Evolutionary conservation across 148 eudicot genomes (phyloP).

Genomic region (Spergularia bocconei): DNA sequence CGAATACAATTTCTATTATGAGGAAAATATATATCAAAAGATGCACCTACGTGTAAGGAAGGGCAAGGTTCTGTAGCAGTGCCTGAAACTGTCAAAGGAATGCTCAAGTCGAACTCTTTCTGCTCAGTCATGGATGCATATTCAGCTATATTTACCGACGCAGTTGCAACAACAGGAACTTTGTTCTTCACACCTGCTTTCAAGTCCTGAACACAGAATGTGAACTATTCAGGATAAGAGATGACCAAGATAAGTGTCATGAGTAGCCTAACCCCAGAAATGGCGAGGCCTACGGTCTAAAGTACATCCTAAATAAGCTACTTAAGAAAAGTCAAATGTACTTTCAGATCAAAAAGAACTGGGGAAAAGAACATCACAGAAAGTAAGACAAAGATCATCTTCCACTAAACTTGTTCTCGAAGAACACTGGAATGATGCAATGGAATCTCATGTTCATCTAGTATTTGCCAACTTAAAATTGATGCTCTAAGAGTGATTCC

Average conservation of each 20-base stretch:
- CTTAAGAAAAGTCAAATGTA: neutral
- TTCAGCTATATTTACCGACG: conserved; percentile 77
- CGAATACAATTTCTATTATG: neutral
- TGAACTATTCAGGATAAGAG: neutral
- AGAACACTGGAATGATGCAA: neutral
- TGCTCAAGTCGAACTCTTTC: conserved; percentile 53
- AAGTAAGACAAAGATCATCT: neutral
- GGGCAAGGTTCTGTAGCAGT: conserved; percentile 44
- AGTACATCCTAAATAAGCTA: neutral
- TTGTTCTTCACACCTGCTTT: conserved; percentile 66
- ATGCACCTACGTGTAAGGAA: conserved; percentile 48
- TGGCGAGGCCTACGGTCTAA: neutral
- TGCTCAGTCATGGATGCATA: conserved; percentile 64
- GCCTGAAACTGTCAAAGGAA: conserved; percentile 56
- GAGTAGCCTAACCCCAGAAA: neutral
- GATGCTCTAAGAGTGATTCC: conserved; percentile 13
- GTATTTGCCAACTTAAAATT: neutral
- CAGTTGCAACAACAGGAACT: conserved; percentile 47
- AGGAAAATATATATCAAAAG: neutral
- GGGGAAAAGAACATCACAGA: neutral
- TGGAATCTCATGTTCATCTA: conserved; percentile 13
- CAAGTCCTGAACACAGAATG: conserved; percentile 41
- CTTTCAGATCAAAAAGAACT: neutral
- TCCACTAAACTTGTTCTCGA: neutral
- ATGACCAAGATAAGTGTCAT: neutral